Base-by-base conservation (phyloP, 805 yeast genomes). In the Suhomyces kilbournensis region DNA sequence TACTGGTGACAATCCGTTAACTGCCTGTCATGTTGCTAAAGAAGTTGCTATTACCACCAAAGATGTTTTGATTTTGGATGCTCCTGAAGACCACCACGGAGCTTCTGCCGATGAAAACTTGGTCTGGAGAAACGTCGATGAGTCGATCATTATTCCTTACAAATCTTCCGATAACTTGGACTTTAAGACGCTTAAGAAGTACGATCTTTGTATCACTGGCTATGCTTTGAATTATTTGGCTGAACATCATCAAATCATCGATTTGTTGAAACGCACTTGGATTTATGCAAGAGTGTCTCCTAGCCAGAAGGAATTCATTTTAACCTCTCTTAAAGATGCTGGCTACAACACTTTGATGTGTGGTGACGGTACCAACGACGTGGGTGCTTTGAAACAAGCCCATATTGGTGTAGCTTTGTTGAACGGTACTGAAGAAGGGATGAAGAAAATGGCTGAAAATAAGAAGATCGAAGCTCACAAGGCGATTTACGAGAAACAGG, bases 291-390 rank as follows among this genome's bases (percentile, higher is more conserved):
- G 99, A 75, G 98, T 94, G 30, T 93, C 98, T 6, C 99, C 99
- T 40, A 65, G 87, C 23, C 99, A 94, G 75, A 94, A 94, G 74
- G 99, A 94, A 72, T 90, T 87, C 60, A 85, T 94, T 61, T 78
- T 94, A 63, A 86, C 84, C 56, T 81, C 91, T 38, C 81, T 90
- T 68, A 94, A 93, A 70, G 85, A 83, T 56, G 80, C 90, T 68
- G 97, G 97, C 23, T 94, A 93, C 72, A 87, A 83, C 65, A 94
- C 98, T 22, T 80, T 94, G 62, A 94, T 94, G 99, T 94, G 99
- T 74, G 99, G 99, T 78, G 99, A 94, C 74, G 99, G 99, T 73
- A 94, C 99, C n/a, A 94, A 94, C 67, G 99, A 94, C 77, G 99
- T 94, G 48, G 99, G 99, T 71, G 99, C 99, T 50, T 82, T 94